These are phyloP conservation scores for Coriaria nepalensis DNA, from an alignment of 306 rosid genomes.

Conservation along the genomic window DNA sequence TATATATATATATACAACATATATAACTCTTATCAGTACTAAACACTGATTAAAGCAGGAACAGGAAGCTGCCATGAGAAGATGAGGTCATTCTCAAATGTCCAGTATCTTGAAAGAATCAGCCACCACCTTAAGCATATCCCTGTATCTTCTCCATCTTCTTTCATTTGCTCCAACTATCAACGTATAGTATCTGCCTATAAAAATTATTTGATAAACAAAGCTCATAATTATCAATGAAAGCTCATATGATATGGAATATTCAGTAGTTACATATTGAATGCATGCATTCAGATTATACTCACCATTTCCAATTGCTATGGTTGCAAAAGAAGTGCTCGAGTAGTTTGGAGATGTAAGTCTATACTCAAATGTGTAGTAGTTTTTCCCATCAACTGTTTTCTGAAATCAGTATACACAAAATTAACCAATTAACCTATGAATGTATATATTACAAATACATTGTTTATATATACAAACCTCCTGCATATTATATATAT, in stretches of 20 bases:
- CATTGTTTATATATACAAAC: conserved; percentile 32
- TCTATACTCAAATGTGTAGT: conserved; percentile 70
- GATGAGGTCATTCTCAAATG: conserved; percentile 24
- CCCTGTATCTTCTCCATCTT: conserved; percentile 71
- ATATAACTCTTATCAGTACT: too few relatives aligned
- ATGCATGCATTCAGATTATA: neutral
- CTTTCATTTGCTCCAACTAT: conserved; percentile 80
- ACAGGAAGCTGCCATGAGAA: too few relatives aligned
- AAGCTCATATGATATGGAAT: conserved; percentile 2
- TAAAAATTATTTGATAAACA: neutral
- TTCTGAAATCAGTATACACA: conserved; percentile 32
- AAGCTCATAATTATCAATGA: conserved; percentile 2
- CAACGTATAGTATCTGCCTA: conserved; percentile 79
- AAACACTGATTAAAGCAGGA: too few relatives aligned
- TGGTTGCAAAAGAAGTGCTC: conserved; percentile 59
- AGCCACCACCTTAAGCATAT: conserved; percentile 78
- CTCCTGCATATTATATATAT: conserved; percentile 68
- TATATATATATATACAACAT: too few relatives aligned
- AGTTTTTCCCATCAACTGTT: conserved; percentile 64
- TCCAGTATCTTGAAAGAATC: conserved; percentile 80
- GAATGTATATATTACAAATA: neutral
- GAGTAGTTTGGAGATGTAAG: conserved; percentile 55
- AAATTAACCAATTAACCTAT: conserved; percentile 6
- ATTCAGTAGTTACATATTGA: neutral
- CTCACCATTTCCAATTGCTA: conserved; percentile 87